Conservation (phyloP, 257 asterid genomes). For the Solanum medicagineum region DNA sequence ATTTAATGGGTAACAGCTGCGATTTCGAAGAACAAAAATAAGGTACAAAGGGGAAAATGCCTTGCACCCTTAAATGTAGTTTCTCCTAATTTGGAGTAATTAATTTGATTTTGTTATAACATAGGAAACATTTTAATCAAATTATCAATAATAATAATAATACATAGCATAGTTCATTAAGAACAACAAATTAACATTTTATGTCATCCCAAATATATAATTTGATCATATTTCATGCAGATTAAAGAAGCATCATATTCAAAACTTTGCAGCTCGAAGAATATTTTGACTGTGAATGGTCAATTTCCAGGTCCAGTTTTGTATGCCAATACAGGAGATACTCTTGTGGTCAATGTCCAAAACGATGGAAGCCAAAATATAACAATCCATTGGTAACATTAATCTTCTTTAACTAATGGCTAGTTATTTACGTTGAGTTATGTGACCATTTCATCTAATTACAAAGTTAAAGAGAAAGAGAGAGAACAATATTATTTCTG, state of each 20-base stretch:
- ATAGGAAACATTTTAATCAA: neutral
- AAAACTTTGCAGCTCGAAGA: constrained; percentile 13
- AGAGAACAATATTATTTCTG: no score
- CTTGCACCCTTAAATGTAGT: neutral
- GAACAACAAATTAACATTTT: neutral
- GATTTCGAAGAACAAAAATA: no score
- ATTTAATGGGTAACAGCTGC: no score
- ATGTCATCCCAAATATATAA: neutral
- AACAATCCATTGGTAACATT: constrained; percentile 19
- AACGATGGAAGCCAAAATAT: constrained; percentile 9
- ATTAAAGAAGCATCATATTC: constrained; percentile 10
- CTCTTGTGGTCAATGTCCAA: constrained; percentile 4
- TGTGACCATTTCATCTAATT: neutral
- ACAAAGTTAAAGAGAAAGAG: no score
- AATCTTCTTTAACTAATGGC: neutral
- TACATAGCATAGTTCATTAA: neutral
- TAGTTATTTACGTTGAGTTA: neutral
- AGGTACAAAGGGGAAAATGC: neutral
- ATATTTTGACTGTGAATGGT: constrained; percentile 17
- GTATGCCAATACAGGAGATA: constrained; percentile 13
- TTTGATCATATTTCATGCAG: neutral
- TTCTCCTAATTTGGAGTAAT: neutral
- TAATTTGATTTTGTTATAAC: neutral
- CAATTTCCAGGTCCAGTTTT: constrained; percentile 22
- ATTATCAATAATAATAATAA: neutral